Evolutionary conservation across 2,329 filamentous ascomycete genomes (phyloP).

Genomic region (Geosmithia putterillii): DNA sequence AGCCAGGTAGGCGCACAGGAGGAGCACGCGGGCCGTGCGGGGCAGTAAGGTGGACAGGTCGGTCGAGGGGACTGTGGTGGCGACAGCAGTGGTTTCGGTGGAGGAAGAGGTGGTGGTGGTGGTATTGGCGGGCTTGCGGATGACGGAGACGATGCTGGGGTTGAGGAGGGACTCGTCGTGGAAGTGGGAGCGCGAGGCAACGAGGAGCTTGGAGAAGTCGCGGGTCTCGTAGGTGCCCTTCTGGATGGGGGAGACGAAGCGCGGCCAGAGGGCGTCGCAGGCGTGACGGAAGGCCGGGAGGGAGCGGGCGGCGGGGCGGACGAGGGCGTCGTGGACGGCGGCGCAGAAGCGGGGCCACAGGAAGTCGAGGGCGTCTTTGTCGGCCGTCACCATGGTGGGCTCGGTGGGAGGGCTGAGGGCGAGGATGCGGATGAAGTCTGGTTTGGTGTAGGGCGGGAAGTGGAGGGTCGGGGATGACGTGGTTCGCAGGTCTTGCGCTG

Average conservation of each 20-base stretch:
- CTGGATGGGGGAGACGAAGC: slow-evolving; percentile 68
- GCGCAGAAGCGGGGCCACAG: slow-evolving; percentile 72
- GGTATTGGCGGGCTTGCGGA: background rate
- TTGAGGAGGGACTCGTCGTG: slow-evolving; percentile 61
- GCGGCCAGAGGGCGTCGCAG: slow-evolving; percentile 68
- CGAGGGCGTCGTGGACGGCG: slow-evolving; percentile 78
- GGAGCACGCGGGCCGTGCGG: slow-evolving; percentile 59
- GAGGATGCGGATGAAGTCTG: slow-evolving; percentile 69
- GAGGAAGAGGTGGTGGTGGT: background rate
- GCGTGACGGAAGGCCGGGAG: slow-evolving; percentile 59
- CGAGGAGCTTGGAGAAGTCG: slow-evolving; percentile 76
- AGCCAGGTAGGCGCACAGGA: slow-evolving; percentile 68
- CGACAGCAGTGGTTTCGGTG: background rate
- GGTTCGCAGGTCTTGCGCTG: slow-evolving; percentile 56
- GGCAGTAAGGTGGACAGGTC: slow-evolving; percentile 50
- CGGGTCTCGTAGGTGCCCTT: slow-evolving; percentile 61
- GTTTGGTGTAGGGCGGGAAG: slow-evolving; percentile 74
- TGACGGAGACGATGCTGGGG: slow-evolving; percentile 41
- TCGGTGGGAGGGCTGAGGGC: slow-evolving; percentile 32
- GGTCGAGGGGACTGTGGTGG: slow-evolving; percentile 10
- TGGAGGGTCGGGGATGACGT: slow-evolving; percentile 63
- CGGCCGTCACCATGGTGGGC: slow-evolving; percentile 16
- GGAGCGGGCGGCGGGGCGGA: slow-evolving; percentile 68
- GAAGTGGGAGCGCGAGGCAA: slow-evolving; percentile 56
- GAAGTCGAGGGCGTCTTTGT: slow-evolving; percentile 41